These are phyloP conservation scores for Phytophthora pseudosyringae DNA, from an alignment of 352 stramenopile genomes.

Conservation along the genomic window DNA sequence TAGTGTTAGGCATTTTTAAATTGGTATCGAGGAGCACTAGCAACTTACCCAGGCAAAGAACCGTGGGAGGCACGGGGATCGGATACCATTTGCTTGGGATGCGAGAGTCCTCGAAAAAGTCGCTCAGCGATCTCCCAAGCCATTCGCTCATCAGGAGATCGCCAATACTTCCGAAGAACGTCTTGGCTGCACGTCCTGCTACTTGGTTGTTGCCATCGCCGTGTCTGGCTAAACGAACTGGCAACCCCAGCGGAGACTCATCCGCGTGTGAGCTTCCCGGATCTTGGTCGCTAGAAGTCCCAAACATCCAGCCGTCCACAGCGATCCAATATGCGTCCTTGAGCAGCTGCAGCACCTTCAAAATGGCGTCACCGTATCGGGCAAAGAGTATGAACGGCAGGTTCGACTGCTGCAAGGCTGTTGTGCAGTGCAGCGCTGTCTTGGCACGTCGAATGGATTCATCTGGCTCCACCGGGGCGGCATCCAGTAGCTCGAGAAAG, in stretches of 20 bases:
- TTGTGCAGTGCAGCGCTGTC: slow-evolving; percentile 31
- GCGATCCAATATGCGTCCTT: slow-evolving; percentile 18
- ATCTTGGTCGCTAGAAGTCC: background rate
- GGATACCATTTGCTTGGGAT: slow-evolving; percentile 15
- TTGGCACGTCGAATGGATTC: slow-evolving; percentile 38
- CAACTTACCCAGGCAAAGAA: slow-evolving; percentile 15
- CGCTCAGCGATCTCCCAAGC: slow-evolving; percentile 21
- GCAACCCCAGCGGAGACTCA: slow-evolving; percentile 14
- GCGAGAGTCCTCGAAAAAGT: slow-evolving; percentile 14
- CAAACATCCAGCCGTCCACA: background rate
- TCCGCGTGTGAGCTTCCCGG: background rate
- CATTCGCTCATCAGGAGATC: slow-evolving; percentile 37
- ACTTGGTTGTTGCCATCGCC: background rate
- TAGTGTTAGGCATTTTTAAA: background rate
- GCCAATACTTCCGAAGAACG: slow-evolving; percentile 22
- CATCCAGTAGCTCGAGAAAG: slow-evolving; percentile 30
- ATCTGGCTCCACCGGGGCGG: slow-evolving; percentile 10
- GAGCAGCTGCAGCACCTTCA: slow-evolving; percentile 28
- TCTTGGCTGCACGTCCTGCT: slow-evolving; percentile 7
- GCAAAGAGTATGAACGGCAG: slow-evolving; percentile 45
- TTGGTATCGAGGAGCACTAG: background rate
- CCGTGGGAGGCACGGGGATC: slow-evolving; percentile 20
- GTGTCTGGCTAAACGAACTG: background rate
- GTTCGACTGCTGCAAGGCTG: slow-evolving; percentile 13
- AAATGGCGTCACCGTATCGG: slow-evolving; percentile 39